phyloP scores from a whole-genome alignment of 2,329 filamentous ascomycete species.

The Diaporthe aspalathi region DNA sequence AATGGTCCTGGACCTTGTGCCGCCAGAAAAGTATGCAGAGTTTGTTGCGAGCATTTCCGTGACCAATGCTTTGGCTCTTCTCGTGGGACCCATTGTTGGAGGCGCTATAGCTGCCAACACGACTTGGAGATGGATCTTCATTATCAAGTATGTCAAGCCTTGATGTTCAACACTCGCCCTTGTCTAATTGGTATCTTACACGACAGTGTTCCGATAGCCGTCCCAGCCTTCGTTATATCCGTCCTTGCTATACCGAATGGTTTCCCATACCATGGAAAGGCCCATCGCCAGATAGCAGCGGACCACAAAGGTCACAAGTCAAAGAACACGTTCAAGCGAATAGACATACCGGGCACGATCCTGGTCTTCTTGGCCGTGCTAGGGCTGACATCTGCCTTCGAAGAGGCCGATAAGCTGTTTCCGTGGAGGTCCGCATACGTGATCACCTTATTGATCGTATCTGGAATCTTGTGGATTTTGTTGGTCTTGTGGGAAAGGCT shows the following conservation, averaged over 20 bases:
- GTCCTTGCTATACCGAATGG: neutral
- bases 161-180: too few species aligned
- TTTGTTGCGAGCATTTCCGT: conserved; percentile 30
- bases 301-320: neutral
- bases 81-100: conserved; percentile 39
- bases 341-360: neutral
- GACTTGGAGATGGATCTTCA: conserved; percentile 45
- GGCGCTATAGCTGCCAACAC: conserved; percentile 10
- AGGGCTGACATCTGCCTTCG: neutral
- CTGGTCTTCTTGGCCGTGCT: neutral
- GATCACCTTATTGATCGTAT: neutral
- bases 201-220: neutral
- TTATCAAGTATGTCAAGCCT: conserved; percentile 38
- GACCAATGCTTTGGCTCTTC: conserved; percentile 52
- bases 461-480: neutral
- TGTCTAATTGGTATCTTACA: neutral
- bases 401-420: neutral
- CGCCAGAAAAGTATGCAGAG: conserved; percentile 3
- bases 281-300: neutral
- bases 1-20: neutral
- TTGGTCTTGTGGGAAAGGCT: neutral
- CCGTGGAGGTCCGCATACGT: conserved; percentile 5
- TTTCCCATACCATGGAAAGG: neutral
- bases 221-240: neutral
- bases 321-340: neutral